These are phyloP conservation scores for Penicillium freii DNA, from an alignment of 2,329 filamentous ascomycete species.

Conservation along the genomic window DNA sequence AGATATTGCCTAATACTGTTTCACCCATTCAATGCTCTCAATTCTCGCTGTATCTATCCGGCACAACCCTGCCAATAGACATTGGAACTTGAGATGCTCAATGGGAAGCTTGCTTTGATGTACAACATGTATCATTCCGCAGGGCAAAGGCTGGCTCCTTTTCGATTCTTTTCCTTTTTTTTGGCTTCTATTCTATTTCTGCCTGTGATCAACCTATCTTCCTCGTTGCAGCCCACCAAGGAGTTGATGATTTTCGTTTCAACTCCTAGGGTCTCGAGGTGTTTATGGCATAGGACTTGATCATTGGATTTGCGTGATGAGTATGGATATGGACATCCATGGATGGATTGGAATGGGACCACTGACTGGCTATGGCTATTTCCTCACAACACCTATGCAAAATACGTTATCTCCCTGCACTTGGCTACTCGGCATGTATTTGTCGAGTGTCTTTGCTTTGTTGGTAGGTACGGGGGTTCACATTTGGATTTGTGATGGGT, in stretches of 20 bases:
- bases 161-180: neutral
- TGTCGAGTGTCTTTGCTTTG: too few relatives aligned
- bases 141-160: conserved; percentile 11
- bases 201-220: neutral
- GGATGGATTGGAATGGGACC: too few relatives aligned
- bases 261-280: neutral
- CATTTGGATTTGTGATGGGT: too few relatives aligned
- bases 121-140: conserved; percentile 7
- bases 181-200: neutral
- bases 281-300: neutral
- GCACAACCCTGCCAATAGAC: neutral
- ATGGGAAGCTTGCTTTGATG: neutral
- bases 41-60: neutral
- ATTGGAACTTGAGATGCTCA: neutral
- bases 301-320: too few relatives aligned
- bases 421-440: too few relatives aligned
- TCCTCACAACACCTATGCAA: too few relatives aligned
- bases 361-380: too few relatives aligned
- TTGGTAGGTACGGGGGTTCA: too few relatives aligned
- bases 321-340: too few relatives aligned
- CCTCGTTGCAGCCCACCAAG: neutral
- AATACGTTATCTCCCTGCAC: too few relatives aligned
- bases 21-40: neutral
- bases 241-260: neutral
- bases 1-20: conserved; percentile 22